Conservation (phyloP, 169 alveolate species). For the Plasmodium cynomolgi region DNA sequence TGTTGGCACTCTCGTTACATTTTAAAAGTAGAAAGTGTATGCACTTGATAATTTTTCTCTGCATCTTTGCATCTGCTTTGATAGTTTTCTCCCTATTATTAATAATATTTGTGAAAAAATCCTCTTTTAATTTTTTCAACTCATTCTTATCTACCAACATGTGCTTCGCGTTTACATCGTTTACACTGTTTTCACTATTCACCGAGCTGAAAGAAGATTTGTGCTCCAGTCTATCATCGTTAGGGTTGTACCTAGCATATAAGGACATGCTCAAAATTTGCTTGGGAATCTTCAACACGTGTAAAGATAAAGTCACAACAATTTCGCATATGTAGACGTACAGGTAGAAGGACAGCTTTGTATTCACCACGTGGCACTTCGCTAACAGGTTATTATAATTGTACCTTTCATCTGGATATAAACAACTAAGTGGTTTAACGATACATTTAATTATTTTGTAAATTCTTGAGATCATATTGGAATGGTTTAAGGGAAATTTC, state of each 20-base stretch:
- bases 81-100: slow-evolving; percentile 50
- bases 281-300: slow-evolving; percentile 39
- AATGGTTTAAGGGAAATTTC: slow-evolving; percentile 54
- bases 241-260: slow-evolving; percentile 2
- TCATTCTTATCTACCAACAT: slow-evolving; percentile 6
- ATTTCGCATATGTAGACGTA: slow-evolving; percentile 46
- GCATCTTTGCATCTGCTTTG: slow-evolving; percentile 69
- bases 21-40: slow-evolving; percentile 60
- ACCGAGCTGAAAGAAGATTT: slow-evolving; percentile 2
- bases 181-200: not conserved
- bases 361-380: slow-evolving; percentile 53
- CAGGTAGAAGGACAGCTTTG: slow-evolving; percentile 42
- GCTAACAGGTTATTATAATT: slow-evolving; percentile 24
- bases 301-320: slow-evolving; percentile 37
- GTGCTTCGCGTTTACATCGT: not conserved
- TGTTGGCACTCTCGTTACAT: slow-evolving; percentile 42
- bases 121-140: slow-evolving; percentile 24
- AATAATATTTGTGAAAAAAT: slow-evolving; percentile 30
- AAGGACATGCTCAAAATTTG: slow-evolving; percentile 16
- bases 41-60: slow-evolving; percentile 48
- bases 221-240: slow-evolving; percentile 21
- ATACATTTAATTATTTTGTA: slow-evolving; percentile 48
- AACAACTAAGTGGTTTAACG: slow-evolving; percentile 40
- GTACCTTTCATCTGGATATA: slow-evolving; percentile 74
- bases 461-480: slow-evolving; percentile 46